Conservation (phyloP, 2,329 filamentous ascomycete species). For the Orbilia brochopaga region DNA sequence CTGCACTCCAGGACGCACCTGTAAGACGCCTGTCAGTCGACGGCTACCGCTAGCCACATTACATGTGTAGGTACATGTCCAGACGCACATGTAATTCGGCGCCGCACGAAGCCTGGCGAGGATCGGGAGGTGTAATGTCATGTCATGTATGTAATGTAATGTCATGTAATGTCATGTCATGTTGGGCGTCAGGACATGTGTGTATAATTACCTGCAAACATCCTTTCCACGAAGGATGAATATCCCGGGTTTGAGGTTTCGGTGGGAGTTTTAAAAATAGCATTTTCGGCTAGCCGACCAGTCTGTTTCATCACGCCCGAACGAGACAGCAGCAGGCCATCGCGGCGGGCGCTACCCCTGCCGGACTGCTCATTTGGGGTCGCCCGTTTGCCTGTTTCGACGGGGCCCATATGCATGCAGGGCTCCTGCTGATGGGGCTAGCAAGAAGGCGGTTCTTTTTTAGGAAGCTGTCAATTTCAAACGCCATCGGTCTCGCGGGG, state of each 20-base stretch:
- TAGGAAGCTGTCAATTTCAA: conserved; percentile 50
- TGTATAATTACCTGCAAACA: conserved; percentile 19
- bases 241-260: conserved; percentile 20
- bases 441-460: conserved; percentile 29
- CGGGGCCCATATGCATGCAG: conserved; percentile 11
- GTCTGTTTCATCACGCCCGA: conserved; percentile 43
- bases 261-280: conserved; percentile 35
- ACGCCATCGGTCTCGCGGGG: conserved; percentile 33
- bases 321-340: conserved; percentile 32
- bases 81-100: neutral
- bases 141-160: neutral
- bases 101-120: too few relatives aligned
- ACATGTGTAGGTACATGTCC: too few relatives aligned
- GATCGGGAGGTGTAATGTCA: too few relatives aligned
- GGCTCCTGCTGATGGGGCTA: conserved; percentile 27
- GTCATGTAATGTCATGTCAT: neutral
- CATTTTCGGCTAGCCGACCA: conserved; percentile 43
- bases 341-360: conserved; percentile 38
- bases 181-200: neutral
- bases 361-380: conserved; percentile 16
- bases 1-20: neutral
- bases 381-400: conserved; percentile 15
- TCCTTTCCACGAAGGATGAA: conserved; percentile 32
- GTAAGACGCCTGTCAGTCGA: conserved; percentile 1
- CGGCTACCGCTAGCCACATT: too few relatives aligned